Evolutionary conservation across 164 flowering plant genomes (phyloP).

Genomic region (Hamamelis virginiana): DNA sequence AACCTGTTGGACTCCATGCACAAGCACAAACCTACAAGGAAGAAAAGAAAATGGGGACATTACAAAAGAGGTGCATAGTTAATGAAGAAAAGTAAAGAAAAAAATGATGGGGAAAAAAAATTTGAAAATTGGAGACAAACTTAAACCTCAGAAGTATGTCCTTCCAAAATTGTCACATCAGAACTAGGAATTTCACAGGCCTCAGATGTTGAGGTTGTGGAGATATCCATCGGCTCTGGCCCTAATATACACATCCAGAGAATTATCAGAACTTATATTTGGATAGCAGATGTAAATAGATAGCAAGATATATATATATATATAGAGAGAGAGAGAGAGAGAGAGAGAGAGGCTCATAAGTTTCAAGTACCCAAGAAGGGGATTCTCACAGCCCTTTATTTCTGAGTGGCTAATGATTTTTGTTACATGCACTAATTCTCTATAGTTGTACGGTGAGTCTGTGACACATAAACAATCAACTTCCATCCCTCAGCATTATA

Average conservation of each 20-base stretch:
- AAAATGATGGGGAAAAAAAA: slow-evolving; percentile 2
- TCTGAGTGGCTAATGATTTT: no score
- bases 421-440: no score
- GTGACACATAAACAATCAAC: no score
- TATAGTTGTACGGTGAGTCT: no score
- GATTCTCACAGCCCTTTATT: no score
- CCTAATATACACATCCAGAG: slow-evolving; percentile 32
- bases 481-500: no score
- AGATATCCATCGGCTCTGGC: slow-evolving; percentile 84
- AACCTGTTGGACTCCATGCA: slow-evolving; percentile 95
- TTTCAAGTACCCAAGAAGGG: no score
- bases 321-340: no score
- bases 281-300: no score
- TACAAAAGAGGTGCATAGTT: neutral
- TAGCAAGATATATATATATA: no score
- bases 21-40: slow-evolving; percentile 84
- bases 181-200: slow-evolving; percentile 64
- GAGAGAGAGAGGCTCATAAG: no score
- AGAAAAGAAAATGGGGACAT: neutral
- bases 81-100: neutral
- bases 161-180: slow-evolving; percentile 87
- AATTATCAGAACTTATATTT: neutral
- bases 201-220: slow-evolving; percentile 40
- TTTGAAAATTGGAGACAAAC: neutral
- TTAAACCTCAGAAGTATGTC: slow-evolving; percentile 93